These are phyloP conservation scores for Leishmania aethiopica DNA, from an alignment of 208 protist genomes.

Conservation along the genomic window DNA sequence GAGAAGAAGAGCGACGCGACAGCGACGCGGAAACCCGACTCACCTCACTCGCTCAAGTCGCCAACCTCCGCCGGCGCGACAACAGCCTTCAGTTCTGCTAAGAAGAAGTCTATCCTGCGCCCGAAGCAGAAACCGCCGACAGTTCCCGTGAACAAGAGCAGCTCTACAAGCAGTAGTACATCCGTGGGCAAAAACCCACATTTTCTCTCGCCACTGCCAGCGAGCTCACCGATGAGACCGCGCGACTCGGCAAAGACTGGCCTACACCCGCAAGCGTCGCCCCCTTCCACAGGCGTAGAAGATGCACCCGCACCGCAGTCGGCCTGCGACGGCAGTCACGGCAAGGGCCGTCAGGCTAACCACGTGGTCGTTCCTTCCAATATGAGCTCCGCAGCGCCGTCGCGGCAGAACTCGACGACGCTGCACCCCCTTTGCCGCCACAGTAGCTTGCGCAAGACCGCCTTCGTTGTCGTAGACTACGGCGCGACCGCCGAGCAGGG, in stretches of 20 bases:
- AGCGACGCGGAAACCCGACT: constrained; percentile 10
- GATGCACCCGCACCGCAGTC: neutral
- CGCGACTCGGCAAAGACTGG: neutral
- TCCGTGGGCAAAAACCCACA: constrained; percentile 13
- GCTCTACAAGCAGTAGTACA: constrained; percentile 20
- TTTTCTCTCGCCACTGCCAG: constrained; percentile 12
- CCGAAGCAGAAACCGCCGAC: constrained; percentile 33
- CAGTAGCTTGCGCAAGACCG: constrained; percentile 39
- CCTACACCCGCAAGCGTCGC: neutral
- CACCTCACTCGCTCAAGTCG: constrained; percentile 1
- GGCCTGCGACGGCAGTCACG: neutral
- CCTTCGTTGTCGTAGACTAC: constrained; percentile 75
- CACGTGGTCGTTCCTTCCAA: constrained; percentile 3
- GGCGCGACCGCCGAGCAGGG: constrained; percentile 85
- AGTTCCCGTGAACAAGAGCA: constrained; percentile 25
- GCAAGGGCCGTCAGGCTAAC: neutral
- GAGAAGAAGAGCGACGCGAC: constrained; percentile 9
- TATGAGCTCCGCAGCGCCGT: constrained; percentile 1
- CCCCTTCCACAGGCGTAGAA: neutral
- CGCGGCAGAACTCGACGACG: constrained; percentile 22
- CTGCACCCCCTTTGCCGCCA: constrained; percentile 23
- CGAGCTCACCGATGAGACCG: neutral
- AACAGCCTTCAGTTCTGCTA: neutral
- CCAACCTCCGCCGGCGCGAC: constrained; percentile 1
- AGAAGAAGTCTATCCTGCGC: constrained; percentile 21